These are phyloP conservation scores for Dactylonectria estremocensis DNA, from an alignment of 2,329 filamentous ascomycete genomes.

Conservation along the genomic window DNA sequence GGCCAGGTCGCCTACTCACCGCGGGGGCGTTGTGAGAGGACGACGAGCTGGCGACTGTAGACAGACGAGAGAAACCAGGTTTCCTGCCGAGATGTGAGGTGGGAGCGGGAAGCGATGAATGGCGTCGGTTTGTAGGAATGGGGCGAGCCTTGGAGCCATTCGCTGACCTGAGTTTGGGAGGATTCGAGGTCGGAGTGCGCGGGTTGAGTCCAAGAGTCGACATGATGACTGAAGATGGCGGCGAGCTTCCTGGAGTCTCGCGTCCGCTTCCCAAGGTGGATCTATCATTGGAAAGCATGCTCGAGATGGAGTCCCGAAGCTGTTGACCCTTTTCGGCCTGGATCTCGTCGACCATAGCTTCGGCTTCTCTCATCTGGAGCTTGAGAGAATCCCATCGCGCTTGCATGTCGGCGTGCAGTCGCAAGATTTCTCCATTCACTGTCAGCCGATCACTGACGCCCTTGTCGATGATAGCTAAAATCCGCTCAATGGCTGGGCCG, in stretches of 20 bases:
- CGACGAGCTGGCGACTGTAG: conserved; percentile 64
- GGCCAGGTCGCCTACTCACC: conserved; percentile 61
- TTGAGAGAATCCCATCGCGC: conserved; percentile 85
- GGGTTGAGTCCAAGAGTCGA: conserved; percentile 67
- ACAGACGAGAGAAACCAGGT: conserved; percentile 60
- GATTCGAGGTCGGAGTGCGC: conserved; percentile 60
- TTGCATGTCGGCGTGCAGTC: conserved; percentile 88
- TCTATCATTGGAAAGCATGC: conserved; percentile 87
- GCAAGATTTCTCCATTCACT: conserved; percentile 94
- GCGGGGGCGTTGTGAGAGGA: conserved; percentile 62
- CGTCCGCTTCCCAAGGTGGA: conserved; percentile 78
- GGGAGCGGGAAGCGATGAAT: conserved; percentile 65
- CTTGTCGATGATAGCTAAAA: conserved; percentile 93
- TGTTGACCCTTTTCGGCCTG: conserved; percentile 78
- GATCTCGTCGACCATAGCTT: conserved; percentile 81
- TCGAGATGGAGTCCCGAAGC: conserved; percentile 92
- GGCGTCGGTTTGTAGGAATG: conserved; percentile 62
- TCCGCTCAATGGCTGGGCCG: conserved; percentile 90
- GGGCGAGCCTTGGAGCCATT: conserved; percentile 63
- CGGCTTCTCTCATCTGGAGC: conserved; percentile 83
- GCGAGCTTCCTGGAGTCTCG: conserved; percentile 80
- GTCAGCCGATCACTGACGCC: conserved; percentile 97
- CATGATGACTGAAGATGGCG: conserved; percentile 75
- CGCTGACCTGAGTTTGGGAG: conserved; percentile 64
- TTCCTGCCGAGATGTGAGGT: conserved; percentile 59